These are phyloP conservation scores for Phellinidium pouzarii DNA, from an alignment of 1,284 basidiomycete genomes.

Conservation along the genomic window DNA sequence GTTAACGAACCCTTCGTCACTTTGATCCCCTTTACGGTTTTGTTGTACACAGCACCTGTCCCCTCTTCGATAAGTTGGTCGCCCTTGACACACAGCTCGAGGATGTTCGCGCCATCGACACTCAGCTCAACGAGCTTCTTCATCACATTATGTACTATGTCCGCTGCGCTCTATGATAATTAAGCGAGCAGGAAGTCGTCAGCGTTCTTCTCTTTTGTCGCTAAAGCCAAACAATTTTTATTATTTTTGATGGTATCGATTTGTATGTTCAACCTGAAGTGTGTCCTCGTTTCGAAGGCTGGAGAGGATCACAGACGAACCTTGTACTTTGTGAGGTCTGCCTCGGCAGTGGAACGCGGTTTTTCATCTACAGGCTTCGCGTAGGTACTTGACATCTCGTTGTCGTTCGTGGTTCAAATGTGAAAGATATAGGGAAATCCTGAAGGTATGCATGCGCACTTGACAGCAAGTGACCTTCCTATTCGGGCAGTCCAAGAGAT, in stretches of 20 bases:
- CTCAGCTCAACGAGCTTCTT: constrained; percentile 77
- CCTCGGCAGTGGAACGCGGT: constrained; percentile 49
- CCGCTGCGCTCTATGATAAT: constrained; percentile 75
- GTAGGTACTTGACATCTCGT: constrained; percentile 12
- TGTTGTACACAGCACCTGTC: constrained; percentile 85
- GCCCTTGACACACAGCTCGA: constrained; percentile 89
- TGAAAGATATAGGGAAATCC: not conserved
- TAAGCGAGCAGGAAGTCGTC: too few relatives aligned
- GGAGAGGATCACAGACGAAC: constrained; percentile 32
- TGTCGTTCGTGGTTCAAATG: not conserved
- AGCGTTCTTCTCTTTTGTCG: too few relatives aligned
- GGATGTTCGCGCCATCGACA: constrained; percentile 79
- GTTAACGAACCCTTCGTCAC: constrained; percentile 69
- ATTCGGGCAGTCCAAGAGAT: too few relatives aligned
- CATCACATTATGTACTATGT: constrained; percentile 82
- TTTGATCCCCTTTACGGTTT: constrained; percentile 80
- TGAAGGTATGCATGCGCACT: not conserved
- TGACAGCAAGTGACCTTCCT: not conserved
- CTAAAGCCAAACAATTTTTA: too few relatives aligned
- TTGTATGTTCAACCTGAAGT: not conserved
- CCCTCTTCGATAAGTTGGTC: constrained; percentile 89
- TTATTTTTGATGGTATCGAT: too few relatives aligned
- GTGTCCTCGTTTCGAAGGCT: not conserved
- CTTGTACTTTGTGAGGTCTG: constrained; percentile 82
- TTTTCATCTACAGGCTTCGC: constrained; percentile 36